Percentiles rank a stretch among this genome's conserved stretches.
phyloP scores from a whole-genome alignment of 164 flowering plant genomes.

The Nelumbo lutea region DNA sequence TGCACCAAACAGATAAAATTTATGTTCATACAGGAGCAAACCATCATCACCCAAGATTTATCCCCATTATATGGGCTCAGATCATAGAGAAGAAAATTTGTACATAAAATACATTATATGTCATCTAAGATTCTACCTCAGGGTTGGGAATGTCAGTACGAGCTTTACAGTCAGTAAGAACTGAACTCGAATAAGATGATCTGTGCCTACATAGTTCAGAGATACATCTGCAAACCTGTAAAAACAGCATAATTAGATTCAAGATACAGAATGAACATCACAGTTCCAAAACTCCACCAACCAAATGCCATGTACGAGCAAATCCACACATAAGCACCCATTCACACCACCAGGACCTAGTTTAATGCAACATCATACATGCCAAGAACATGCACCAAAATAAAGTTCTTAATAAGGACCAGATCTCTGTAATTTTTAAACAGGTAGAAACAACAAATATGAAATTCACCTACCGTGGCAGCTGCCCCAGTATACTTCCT shows the following conservation, averaged over 20 bases:
- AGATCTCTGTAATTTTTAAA: not conserved
- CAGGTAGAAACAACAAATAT: not conserved
- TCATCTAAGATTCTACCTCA: conserved; percentile 48
- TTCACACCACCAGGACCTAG: not conserved
- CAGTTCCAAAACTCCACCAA: no score
- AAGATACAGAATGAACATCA: not conserved
- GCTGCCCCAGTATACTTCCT: conserved; percentile 72
- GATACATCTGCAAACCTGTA: conserved; percentile 93
- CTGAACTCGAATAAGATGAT: conserved; percentile 39
- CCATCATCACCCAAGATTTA: not conserved
- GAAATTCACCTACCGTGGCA: conserved; percentile 60
- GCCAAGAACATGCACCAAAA: not conserved
- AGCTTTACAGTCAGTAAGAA: conserved; percentile 63
- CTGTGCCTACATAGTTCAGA: conserved; percentile 75
- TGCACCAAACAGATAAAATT: conserved; percentile 1
- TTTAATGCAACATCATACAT: not conserved
- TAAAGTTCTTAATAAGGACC: not conserved
- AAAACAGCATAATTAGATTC: conserved; percentile 1
- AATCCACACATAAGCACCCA: no score
- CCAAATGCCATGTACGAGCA: no score
- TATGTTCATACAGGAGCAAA: not conserved
- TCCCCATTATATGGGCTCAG: not conserved
- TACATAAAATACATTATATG: not conserved
- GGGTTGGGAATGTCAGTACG: conserved; percentile 79
- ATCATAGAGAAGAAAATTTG: not conserved